Base-by-base conservation (phyloP, 768 basidiomycete genomes). In the Mycena olivaceomarginata region DNA sequence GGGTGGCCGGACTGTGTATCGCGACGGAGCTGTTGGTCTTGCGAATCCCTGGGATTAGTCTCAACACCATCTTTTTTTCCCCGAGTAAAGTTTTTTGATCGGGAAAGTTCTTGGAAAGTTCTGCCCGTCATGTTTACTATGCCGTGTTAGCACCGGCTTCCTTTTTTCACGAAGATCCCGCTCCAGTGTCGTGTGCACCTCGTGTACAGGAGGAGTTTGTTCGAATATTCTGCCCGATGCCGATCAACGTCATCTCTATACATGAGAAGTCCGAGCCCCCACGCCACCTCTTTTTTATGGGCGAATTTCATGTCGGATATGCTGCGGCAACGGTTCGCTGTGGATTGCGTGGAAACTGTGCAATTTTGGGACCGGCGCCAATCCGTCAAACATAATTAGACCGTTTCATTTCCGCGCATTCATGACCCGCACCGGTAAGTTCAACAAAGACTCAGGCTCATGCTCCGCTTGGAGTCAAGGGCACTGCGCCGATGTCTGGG, bases 371-470 rank as follows among this genome's bases (percentile, higher is more conserved):
- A 51, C 48, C 48, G 48, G 48, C 48, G 48, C 48, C 48, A 51
- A 51, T 51, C 48, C 48, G 18, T 51, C 16, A 51, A 51, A 51
- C 16, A 51, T 51, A 51, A 51, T 51, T 51, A 51, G 48, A 51
- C 48, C 48, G 25, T 51, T 51, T 51, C 48, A 51, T 51, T 51
- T 51, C 48, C 48, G 48, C 48, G 48, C 48, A 51, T 51, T 51
- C 48, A 51, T 51, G 16, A 51, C 48, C 48, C 48, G 48, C 18
- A 51, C 18, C 48, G 48, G 48, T 51, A 51, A 16, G 18, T 51
- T 51, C 25, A 25, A 20, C 48, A 51, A 51, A 51, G 12, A 51
- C 48, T 16, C 18, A 51, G 5, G 18, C 16, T 51, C 48, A 51
- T 20, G 48, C 48, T 51, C 48, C 48, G 18, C 48, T 51, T 15